Evolutionary conservation across 1,284 basidiomycete species (phyloP).

Genomic region (Ceratobasidium sp.): DNA sequence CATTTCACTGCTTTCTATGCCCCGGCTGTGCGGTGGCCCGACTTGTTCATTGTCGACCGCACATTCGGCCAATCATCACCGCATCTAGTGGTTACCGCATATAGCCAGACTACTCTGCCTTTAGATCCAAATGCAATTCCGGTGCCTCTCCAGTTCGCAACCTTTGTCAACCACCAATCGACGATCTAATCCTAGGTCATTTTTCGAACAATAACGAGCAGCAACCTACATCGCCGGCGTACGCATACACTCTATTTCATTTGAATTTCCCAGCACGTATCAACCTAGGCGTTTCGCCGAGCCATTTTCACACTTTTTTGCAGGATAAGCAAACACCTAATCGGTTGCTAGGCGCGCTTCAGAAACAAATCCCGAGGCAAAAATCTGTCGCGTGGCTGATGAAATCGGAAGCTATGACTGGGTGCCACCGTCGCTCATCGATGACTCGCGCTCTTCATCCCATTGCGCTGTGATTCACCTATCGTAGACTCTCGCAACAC

Average conservation of each 20-base stretch:
- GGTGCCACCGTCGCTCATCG: neutral
- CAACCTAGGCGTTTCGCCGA: neutral
- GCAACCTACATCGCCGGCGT: no score
- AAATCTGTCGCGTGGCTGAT: neutral
- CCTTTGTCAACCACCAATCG: neutral
- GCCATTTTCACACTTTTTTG: neutral
- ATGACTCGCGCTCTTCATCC: conserved; percentile 6
- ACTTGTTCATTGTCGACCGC: neutral
- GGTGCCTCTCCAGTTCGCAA: neutral
- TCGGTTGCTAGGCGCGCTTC: neutral
- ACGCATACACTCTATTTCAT: neutral
- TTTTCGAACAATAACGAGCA: neutral
- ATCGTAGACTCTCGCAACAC: neutral
- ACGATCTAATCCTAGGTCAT: neutral
- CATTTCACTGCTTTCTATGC: neutral
- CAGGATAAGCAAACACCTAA: neutral
- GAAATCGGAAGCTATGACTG: neutral
- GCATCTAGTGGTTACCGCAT: neutral
- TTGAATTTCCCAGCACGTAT: neutral
- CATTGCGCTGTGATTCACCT: neutral
- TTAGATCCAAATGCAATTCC: neutral
- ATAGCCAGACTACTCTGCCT: neutral
- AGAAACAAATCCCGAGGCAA: neutral
- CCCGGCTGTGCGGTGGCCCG: neutral
- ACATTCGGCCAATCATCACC: neutral